Evolutionary conservation across 192 early-diverging fungal species (phyloP), one percentile per base, ranked within the genome.

Genomic region (Entomortierella beljakovae): DNA sequence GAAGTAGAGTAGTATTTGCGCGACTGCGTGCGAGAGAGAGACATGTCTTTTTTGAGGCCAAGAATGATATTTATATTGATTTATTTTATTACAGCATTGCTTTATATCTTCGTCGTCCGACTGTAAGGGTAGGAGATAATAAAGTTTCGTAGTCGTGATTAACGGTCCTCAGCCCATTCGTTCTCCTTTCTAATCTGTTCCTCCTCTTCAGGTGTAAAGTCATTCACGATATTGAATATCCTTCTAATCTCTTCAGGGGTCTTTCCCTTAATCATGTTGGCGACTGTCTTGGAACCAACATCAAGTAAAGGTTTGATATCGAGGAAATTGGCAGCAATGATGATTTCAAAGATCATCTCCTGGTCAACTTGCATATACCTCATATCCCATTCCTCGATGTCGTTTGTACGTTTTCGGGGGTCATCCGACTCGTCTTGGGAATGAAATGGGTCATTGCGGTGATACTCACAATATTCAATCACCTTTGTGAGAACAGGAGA

Each of bases 181-280:
- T 92, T 92, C 42, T 88, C 89, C 60, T 85, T 83, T 23, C 75
- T 64, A 11, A 86, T 85, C 64, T 82, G 82, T 66, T 92, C 87
- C 64, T 95, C 88, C 70, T 95, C 90, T 50, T 89, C 88, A 0
- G 90, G 88, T 0, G 91, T 88, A 75, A 93, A 93, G 69, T 92
- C 90, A 65, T 87, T 92, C 48, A 87, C 83, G 57, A 94, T 83
- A 62, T 86, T 82, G 55, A 94, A 94, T 0, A 87, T 87, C 53
- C 85, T 85, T 22, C 96, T 82, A 61, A 97, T 94, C 72, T 97
- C 95, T 72, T 96, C 91, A 2, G 94, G 92, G n/a, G 87, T 83
- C 80, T 95, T 96, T 37, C 90, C 91, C 81, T 93, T 93, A 84
- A 97, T 92, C 91, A 96, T 97, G 67, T 94, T 94, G 9, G 95